Base-by-base conservation (phyloP, 2,329 filamentous ascomycete species). In the Diaporthe citri region DNA sequence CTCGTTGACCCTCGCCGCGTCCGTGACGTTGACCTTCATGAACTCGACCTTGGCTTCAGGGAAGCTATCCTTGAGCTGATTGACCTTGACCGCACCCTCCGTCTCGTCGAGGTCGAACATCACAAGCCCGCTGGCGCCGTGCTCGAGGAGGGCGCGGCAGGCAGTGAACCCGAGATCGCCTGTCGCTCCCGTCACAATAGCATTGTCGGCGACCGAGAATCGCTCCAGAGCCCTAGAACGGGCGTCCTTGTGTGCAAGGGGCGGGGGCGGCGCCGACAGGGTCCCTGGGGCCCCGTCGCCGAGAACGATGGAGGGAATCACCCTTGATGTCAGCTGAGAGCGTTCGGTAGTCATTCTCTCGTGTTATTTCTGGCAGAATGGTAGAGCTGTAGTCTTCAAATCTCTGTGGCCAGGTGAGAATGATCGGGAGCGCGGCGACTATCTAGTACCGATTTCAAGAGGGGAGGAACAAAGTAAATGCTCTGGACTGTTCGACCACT, bases 121-220 rank as follows among this genome's bases (percentile, higher is more conserved):
- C 56, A 87, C 87, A 15, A 94, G 83, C 3, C 89, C 90, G 0
- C 84, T 80, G 2, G 91, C 84, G 10, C 93, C 93, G 79, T 94
- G 93, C 82, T 94, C 92, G 51, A 94, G 90, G 28, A 95, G 87
- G 2, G 92, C 92, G 60, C 87, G 84, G 1, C 89, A 89, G 39
- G 88, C 87, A 73, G 87, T 85, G 12, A 92, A 85, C 9, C 90
- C 92, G 0, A 94, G 85, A 15, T 88, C 91, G 5, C 93, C 93
- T 20, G 91, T 89, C 43, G 92, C 93, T 25, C 93, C 93, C 0
- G 93, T 93, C 17, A 94, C 87, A 87, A 82, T 79, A 51, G 79
- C 82, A 51, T 81, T 82, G 25, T 83, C 82, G 0, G 73, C 46
- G 41, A 84, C 75, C 4, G 79, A 74, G 78, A 85, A 85, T 28